Conservation (phyloP, 1,284 basidiomycete species). For the Moesziomyces antarcticus region DNA sequence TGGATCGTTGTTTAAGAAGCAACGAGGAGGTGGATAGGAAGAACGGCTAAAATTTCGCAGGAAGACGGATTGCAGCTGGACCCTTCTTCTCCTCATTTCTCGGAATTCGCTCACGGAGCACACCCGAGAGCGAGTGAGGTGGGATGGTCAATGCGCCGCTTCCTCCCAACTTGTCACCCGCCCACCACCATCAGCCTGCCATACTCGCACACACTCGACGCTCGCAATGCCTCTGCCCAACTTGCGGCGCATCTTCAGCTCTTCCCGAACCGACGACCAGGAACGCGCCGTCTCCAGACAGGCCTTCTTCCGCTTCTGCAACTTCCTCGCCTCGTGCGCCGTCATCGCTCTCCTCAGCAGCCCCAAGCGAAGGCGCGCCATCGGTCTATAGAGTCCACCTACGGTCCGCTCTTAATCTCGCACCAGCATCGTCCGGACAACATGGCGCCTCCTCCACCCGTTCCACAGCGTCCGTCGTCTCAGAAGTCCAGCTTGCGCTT, state of each 20-base stretch:
- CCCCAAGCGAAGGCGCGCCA: slow-evolving; percentile 49
- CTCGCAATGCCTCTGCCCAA: slow-evolving; percentile 57
- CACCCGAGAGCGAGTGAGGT: too few relatives aligned
- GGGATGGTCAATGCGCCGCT: too few relatives aligned
- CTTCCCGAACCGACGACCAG: slow-evolving; percentile 53
- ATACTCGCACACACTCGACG: too few relatives aligned
- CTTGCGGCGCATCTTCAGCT: slow-evolving; percentile 59
- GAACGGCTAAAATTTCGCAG: too few relatives aligned
- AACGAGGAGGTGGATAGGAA: not conserved
- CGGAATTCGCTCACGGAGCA: too few relatives aligned
- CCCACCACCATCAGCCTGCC: too few relatives aligned
- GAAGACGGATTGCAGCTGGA: too few relatives aligned
- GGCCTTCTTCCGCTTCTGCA: slow-evolving; percentile 63
- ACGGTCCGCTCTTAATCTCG: not conserved
- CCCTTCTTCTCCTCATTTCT: too few relatives aligned
- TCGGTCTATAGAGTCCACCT: slow-evolving; percentile 23
- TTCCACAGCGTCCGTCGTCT: slow-evolving; percentile 4
- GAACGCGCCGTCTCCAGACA: slow-evolving; percentile 59
- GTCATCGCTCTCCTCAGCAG: slow-evolving; percentile 59
- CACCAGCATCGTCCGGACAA: not conserved
- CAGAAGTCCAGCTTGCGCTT: slow-evolving; percentile 5
- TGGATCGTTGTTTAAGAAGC: not conserved
- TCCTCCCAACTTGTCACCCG: too few relatives aligned
- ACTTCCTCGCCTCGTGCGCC: slow-evolving; percentile 58
- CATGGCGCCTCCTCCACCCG: slow-evolving; percentile 6